phyloP scores from a whole-genome alignment of 2,329 filamentous ascomycete species.

The Colletotrichum echinochloae region DNA sequence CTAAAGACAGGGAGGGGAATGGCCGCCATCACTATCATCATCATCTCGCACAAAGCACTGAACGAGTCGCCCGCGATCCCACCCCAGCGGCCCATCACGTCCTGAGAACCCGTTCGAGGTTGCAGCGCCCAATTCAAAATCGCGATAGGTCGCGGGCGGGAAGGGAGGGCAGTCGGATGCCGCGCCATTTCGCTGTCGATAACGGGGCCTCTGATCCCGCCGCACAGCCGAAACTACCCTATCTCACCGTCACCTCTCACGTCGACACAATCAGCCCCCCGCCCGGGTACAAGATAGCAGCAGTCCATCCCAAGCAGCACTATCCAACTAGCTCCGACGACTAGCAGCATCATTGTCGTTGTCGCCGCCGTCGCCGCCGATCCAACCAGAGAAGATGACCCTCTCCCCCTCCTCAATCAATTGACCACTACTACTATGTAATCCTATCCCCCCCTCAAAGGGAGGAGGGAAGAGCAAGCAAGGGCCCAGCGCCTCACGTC shows the following conservation, averaged over 20 bases:
- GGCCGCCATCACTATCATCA: background rate
- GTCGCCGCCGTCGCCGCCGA: background rate
- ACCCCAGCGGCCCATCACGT: constrained; percentile 14
- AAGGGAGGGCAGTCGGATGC: background rate
- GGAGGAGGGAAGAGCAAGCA: background rate
- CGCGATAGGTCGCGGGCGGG: background rate
- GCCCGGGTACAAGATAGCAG: background rate
- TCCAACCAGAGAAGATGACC: background rate
- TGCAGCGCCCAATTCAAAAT: background rate
- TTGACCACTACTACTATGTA: no score
- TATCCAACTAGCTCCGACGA: background rate
- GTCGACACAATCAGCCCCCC: background rate
- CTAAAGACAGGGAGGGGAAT: background rate
- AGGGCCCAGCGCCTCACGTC: constrained; percentile 22
- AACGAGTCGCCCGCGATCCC: background rate
- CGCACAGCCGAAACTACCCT: constrained; percentile 34
- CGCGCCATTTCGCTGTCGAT: background rate
- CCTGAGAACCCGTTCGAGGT: constrained; percentile 1
- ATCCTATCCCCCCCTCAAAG: background rate
- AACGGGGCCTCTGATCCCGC: background rate
- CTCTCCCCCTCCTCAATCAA: background rate
- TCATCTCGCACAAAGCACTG: background rate
- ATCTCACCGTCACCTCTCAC: constrained; percentile 14
- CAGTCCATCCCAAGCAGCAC: background rate
- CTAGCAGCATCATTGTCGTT: background rate